Evolutionary conservation across 352 stramenopile genomes (phyloP).

Genomic region (Elongisporangium undulatum): DNA sequence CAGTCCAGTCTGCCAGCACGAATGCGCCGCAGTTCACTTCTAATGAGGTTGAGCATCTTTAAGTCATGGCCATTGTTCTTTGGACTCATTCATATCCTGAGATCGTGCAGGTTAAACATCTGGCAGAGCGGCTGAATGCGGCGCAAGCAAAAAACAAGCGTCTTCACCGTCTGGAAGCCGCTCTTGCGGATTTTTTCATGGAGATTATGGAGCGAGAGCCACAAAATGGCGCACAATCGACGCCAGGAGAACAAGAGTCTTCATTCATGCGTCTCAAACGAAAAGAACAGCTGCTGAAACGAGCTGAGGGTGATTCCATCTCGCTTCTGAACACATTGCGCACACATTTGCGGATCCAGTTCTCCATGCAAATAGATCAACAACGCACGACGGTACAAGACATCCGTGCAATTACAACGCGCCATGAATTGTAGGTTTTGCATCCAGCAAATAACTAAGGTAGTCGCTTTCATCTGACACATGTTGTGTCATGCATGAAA

Average conservation of each 20-base stretch:
- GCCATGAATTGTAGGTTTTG: slow-evolving; percentile 26
- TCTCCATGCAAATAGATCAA: slow-evolving; percentile 37
- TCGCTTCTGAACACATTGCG: slow-evolving; percentile 66
- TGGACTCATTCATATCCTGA: neutral
- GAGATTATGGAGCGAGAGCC: slow-evolving; percentile 54
- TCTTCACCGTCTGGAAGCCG: slow-evolving; percentile 52
- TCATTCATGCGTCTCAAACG: slow-evolving; percentile 38
- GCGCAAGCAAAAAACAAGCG: slow-evolving; percentile 66
- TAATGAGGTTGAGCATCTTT: neutral
- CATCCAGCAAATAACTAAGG: no score
- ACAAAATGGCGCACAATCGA: slow-evolving; percentile 4
- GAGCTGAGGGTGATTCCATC: slow-evolving; percentile 58
- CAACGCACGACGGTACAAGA: slow-evolving; percentile 18
- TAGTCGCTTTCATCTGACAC: neutral
- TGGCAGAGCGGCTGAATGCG: slow-evolving; percentile 53
- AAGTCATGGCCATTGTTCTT: neutral
- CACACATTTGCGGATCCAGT: slow-evolving; percentile 62
- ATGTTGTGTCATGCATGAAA: neutral
- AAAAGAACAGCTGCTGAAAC: slow-evolving; percentile 52
- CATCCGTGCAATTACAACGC: slow-evolving; percentile 18
- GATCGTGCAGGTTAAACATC: slow-evolving; percentile 37
- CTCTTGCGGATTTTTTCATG: slow-evolving; percentile 69
- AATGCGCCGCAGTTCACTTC: neutral
- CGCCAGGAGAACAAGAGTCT: slow-evolving; percentile 20
- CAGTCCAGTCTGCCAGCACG: neutral